phyloP scores from a whole-genome alignment of 2,329 filamentous ascomycete genomes.

The Curvularia verruculosa region DNA sequence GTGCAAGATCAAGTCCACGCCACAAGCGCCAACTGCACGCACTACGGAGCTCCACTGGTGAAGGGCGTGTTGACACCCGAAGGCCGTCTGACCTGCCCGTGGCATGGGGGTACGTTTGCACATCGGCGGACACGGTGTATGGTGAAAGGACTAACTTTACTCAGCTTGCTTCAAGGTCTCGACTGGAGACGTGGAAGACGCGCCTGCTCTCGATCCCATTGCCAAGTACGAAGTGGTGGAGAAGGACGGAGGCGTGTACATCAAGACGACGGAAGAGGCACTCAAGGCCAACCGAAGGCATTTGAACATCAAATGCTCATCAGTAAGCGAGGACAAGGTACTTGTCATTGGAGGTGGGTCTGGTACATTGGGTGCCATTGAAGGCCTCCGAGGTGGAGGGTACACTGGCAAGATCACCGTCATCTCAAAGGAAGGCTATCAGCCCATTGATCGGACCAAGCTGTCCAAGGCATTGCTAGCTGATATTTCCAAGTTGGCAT shows the following conservation, averaged over 20 bases:
- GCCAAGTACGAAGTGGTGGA: conserved; percentile 80
- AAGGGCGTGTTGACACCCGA: conserved; percentile 83
- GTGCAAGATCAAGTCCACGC: conserved; percentile 77
- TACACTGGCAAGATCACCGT: conserved; percentile 82
- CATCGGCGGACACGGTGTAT: neutral
- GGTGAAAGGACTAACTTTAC: conserved; percentile 12
- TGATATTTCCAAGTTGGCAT: conserved; percentile 78
- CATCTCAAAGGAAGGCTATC: conserved; percentile 81
- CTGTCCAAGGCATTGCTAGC: conserved; percentile 90
- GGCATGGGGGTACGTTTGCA: conserved; percentile 77
- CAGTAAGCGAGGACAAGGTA: conserved; percentile 66
- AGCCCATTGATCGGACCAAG: conserved; percentile 92
- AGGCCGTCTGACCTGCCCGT: conserved; percentile 88
- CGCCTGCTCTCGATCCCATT: conserved; percentile 86
- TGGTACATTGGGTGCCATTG: conserved; percentile 79
- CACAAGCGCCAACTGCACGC: conserved; percentile 80
- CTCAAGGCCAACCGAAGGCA: conserved; percentile 79
- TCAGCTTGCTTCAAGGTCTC: conserved; percentile 88
- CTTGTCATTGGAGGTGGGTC: conserved; percentile 81
- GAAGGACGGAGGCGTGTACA: conserved; percentile 82
- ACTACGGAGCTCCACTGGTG: conserved; percentile 89
- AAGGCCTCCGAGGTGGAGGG: conserved; percentile 81
- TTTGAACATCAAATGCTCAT: conserved; percentile 74
- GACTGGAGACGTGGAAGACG: conserved; percentile 93
- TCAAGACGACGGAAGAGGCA: conserved; percentile 76